These are phyloP conservation scores for Amphirosellinia nigrospora DNA, from an alignment of 495 filamentous ascomycete genomes.

Conservation along the genomic window DNA sequence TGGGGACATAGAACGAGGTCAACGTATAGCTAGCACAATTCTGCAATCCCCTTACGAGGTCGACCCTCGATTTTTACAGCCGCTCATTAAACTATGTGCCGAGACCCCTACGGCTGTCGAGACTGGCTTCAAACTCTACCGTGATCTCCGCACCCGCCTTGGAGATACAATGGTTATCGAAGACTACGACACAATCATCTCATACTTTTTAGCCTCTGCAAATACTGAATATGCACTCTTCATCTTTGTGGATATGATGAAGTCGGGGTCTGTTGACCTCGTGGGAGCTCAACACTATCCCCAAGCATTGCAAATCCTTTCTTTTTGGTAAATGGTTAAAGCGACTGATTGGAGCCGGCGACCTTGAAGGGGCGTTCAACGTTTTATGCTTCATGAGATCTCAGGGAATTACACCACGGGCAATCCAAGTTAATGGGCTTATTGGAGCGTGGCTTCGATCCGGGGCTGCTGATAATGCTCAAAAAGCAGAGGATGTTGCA, in stretches of 20 bases:
- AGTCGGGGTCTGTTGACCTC: conserved; percentile 58
- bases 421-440: conserved; percentile 76
- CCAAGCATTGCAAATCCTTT: conserved; percentile 72
- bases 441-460: conserved; percentile 76
- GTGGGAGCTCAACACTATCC: conserved; percentile 58
- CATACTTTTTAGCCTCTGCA: conserved; percentile 64
- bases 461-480: conserved; percentile 54
- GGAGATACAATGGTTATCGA: conserved; percentile 69
- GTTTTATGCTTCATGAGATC: conserved; percentile 73
- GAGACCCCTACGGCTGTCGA: conserved; percentile 41
- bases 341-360: conserved; percentile 74
- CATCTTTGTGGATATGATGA: conserved; percentile 87
- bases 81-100: conserved; percentile 63
- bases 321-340: conserved; percentile 85
- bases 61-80: conserved; percentile 66
- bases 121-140: conserved; percentile 72
- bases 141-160: conserved; percentile 63
- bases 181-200: conserved; percentile 74
- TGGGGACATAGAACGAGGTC: conserved; percentile 67
- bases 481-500: conserved; percentile 72
- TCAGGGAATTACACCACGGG: conserved; percentile 65
- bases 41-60: conserved; percentile 54
- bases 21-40: conserved; percentile 65
- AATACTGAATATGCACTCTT: conserved; percentile 68
- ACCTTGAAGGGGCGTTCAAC: conserved; percentile 69